phyloP scores from a whole-genome alignment of 2,329 filamentous ascomycete species.

The Nothopassalora personata region DNA sequence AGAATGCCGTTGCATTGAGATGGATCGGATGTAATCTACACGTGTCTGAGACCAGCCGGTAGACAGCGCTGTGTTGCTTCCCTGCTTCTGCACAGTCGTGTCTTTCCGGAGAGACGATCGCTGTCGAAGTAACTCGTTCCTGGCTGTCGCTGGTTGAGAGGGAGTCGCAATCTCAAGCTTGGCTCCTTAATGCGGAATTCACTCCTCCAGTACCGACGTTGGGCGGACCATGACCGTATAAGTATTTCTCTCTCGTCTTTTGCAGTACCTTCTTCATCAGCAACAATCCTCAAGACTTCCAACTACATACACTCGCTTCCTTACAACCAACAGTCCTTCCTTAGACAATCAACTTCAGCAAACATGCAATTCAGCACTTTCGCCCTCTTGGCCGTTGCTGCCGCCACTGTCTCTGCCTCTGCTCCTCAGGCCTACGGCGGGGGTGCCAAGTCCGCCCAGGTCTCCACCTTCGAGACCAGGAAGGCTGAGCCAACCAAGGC shows the following conservation, averaged over 20 bases:
- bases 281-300: conserved; percentile 8
- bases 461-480: background rate
- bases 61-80: background rate
- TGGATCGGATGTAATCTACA: background rate
- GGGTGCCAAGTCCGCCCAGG: background rate
- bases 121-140: background rate
- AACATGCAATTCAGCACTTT: conserved; percentile 18
- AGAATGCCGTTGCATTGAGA: background rate
- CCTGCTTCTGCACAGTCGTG: background rate
- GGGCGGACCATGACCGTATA: conserved; percentile 7
- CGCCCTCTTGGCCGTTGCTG: conserved; percentile 13
- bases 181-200: background rate
- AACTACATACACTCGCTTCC: conserved; percentile 8
- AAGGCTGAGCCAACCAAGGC: background rate
- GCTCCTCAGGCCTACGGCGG: background rate
- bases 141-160: background rate
- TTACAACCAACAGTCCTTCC: background rate
- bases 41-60: background rate
- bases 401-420: conserved; percentile 4
- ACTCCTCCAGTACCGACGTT: background rate
- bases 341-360: conserved; percentile 3
- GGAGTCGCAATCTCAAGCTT: background rate
- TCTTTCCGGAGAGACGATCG: background rate
- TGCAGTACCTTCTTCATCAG: conserved; percentile 1
- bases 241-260: conserved; percentile 7